Evolutionary conservation across 1,284 basidiomycete genomes (phyloP).

Genomic region (Athelia psychrophila): DNA sequence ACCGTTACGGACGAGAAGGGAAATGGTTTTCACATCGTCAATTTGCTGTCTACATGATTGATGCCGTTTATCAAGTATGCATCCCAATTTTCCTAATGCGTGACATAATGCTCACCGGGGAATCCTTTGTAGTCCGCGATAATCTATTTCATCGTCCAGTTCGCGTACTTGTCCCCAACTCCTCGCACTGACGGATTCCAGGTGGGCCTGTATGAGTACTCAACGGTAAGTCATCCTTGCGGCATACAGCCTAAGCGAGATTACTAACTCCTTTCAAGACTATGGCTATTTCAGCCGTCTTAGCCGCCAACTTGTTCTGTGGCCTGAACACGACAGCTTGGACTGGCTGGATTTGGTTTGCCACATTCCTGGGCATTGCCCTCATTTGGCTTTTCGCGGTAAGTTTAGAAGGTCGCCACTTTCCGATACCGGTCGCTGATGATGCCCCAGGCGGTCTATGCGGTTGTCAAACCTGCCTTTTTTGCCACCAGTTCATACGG

Average conservation of each 20-base stretch:
- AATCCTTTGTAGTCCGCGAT: constrained; percentile 74
- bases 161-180: constrained; percentile 78
- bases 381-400: constrained; percentile 82
- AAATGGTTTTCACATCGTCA: constrained; percentile 80
- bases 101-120: constrained; percentile 5
- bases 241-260: constrained; percentile 1
- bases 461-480: constrained; percentile 73
- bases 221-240: constrained; percentile 54
- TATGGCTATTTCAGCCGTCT: constrained; percentile 87
- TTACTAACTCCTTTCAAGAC: constrained; percentile 37
- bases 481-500: constrained; percentile 72
- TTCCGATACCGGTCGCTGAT: too few relatives aligned
- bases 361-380: constrained; percentile 77
- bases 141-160: constrained; percentile 87
- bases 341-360: constrained; percentile 93
- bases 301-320: constrained; percentile 85
- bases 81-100: not conserved
- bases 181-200: constrained; percentile 82
- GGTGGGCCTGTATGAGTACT: constrained; percentile 82
- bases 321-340: constrained; percentile 89
- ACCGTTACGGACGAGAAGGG: constrained; percentile 79
- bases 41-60: constrained; percentile 86
- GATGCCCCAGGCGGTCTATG: constrained; percentile 71
- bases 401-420: constrained; percentile 17
- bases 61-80: constrained; percentile 83